Evolutionary conservation across 495 filamentous ascomycete genomes (phyloP).

Genomic region (Aspergillus diversus): DNA sequence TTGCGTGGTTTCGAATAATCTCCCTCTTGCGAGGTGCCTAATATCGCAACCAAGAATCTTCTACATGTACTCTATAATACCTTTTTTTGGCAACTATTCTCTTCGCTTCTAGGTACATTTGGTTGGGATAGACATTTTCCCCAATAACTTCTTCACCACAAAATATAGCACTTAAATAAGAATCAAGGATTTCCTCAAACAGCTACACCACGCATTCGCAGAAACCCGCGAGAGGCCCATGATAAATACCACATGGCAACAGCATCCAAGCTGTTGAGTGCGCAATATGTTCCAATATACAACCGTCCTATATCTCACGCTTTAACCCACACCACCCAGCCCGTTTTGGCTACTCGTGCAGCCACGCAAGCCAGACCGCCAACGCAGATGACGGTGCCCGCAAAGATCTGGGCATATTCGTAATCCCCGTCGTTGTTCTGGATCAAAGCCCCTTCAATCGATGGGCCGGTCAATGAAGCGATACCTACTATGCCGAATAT

Average conservation of each 20-base stretch:
- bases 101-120: neutral
- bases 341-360: neutral
- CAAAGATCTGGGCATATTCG: neutral
- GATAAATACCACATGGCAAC: too few species aligned
- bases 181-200: too few species aligned
- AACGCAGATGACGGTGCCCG: neutral
- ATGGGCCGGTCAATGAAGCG: neutral
- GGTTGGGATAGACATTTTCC: neutral
- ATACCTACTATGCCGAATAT: constrained; percentile 65
- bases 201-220: too few species aligned
- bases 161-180: too few species aligned
- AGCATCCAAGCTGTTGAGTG: neutral
- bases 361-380: neutral
- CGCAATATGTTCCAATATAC: neutral
- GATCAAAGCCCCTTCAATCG: constrained; percentile 56
- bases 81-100: too few species aligned
- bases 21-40: too few species aligned
- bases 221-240: too few species aligned
- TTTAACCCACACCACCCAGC: neutral
- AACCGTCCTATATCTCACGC: neutral
- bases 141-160: too few species aligned
- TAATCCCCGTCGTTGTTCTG: constrained; percentile 36
- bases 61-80: too few species aligned
- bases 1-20: neutral
- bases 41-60: too few species aligned